Evolutionary conservation across 345 rosid species (phyloP).

Genomic region (Eucalyptus rudis): DNA sequence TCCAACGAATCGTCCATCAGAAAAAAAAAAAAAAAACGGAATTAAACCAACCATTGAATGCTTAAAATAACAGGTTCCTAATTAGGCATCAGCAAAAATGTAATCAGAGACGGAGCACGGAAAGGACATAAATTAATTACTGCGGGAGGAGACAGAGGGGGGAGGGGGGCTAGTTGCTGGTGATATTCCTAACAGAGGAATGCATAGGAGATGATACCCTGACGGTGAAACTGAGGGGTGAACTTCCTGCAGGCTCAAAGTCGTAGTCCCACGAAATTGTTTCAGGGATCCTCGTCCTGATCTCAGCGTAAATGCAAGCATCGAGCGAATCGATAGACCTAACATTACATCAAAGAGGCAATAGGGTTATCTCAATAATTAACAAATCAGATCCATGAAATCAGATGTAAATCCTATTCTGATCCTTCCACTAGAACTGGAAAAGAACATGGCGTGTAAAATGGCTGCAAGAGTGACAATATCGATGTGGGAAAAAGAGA

Average conservation of each 20-base stretch:
- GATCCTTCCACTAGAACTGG: neutral
- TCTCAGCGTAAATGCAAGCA: constrained; percentile 79
- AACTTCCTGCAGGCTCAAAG: constrained; percentile 74
- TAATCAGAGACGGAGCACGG: neutral
- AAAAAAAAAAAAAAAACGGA: neutral
- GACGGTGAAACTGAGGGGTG: constrained; percentile 63
- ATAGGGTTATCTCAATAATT: neutral
- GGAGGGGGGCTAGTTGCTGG: neutral
- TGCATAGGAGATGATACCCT: constrained; percentile 23
- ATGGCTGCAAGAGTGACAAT: neutral
- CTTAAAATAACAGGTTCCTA: neutral
- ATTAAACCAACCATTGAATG: neutral
- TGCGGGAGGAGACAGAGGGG: neutral
- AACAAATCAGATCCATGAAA: neutral
- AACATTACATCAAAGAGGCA: neutral
- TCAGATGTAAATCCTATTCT: neutral
- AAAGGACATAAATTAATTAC: neutral
- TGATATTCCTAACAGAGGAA: neutral
- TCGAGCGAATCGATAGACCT: constrained; percentile 71
- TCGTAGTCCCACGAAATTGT: constrained; percentile 76
- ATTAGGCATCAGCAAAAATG: neutral
- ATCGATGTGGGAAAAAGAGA: neutral
- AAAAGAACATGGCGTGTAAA: neutral
- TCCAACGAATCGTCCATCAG: neutral
- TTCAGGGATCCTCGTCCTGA: constrained; percentile 76